Conservation (phyloP, 2,329 filamentous ascomycete genomes). For the Verticillium zaregamsianum region DNA sequence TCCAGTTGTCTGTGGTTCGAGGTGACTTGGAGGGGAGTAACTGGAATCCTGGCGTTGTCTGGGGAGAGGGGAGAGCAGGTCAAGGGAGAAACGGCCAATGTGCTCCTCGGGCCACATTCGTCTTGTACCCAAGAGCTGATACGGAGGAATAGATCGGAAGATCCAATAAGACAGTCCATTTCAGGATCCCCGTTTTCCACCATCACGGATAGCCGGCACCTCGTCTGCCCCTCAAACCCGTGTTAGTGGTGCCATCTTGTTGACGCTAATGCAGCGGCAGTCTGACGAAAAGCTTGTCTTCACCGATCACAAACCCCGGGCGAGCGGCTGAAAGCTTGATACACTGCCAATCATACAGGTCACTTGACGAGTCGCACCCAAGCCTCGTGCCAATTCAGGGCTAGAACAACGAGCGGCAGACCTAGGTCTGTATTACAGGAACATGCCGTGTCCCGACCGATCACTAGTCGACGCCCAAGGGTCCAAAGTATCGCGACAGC, state of each 20-base stretch:
- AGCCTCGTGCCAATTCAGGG: neutral
- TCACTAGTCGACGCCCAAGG: neutral
- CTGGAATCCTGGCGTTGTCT: too few relatives aligned
- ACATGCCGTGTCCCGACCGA: neutral
- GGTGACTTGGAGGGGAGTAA: neutral
- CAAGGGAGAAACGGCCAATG: neutral
- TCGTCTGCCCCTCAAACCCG: neutral
- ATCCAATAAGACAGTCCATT: neutral
- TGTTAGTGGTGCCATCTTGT: neutral
- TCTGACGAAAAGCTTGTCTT: conserved; percentile 1
- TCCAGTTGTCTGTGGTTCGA: conserved; percentile 3
- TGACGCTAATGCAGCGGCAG: conserved; percentile 1
- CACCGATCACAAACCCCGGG: neutral
- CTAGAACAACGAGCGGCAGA: neutral
- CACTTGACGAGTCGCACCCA: neutral
- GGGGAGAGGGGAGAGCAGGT: neutral
- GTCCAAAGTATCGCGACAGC: neutral
- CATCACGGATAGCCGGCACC: neutral
- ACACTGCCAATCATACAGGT: neutral
- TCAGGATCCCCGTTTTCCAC: neutral
- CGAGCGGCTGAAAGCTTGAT: conserved; percentile 1
- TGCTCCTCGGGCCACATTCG: neutral
- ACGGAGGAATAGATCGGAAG: neutral
- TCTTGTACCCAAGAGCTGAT: neutral
- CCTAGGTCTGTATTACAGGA: neutral